These are phyloP conservation scores for Russula sp. DNA, from an alignment of 768 basidiomycete genomes.

Conservation along the genomic window DNA sequence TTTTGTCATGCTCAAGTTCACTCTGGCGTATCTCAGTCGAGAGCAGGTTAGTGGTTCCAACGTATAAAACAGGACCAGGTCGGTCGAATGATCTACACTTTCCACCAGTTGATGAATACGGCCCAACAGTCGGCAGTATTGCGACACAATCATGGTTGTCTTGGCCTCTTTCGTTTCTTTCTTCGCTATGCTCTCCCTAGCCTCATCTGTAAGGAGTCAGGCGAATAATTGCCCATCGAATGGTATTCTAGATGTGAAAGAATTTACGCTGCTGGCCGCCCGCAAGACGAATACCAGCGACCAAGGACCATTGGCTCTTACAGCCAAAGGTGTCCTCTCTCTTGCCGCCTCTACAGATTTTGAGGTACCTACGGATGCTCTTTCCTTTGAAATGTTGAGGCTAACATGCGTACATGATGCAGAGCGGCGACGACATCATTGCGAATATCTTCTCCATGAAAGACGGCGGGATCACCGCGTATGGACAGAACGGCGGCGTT, in stretches of 20 bases:
- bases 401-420: neutral
- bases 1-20: too few species aligned
- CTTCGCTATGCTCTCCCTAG: neutral
- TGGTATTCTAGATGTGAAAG: neutral
- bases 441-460: neutral
- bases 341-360: neutral
- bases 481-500: neutral
- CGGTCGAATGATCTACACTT: neutral
- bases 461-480: slow-evolving; percentile 3
- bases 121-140: neutral
- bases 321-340: neutral
- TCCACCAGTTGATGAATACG: neutral
- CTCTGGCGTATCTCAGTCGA: too few species aligned
- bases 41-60: neutral
- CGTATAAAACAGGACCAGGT: neutral
- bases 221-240: neutral
- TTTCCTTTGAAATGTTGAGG: neutral
- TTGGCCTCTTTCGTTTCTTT: neutral
- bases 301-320: neutral
- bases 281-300: neutral
- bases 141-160: neutral
- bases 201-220: neutral
- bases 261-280: slow-evolving; percentile 3
- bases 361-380: neutral
- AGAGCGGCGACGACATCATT: neutral